Conservation (phyloP, 2,329 filamentous ascomycete species). For the Allantophomopsis cytisporea region DNA sequence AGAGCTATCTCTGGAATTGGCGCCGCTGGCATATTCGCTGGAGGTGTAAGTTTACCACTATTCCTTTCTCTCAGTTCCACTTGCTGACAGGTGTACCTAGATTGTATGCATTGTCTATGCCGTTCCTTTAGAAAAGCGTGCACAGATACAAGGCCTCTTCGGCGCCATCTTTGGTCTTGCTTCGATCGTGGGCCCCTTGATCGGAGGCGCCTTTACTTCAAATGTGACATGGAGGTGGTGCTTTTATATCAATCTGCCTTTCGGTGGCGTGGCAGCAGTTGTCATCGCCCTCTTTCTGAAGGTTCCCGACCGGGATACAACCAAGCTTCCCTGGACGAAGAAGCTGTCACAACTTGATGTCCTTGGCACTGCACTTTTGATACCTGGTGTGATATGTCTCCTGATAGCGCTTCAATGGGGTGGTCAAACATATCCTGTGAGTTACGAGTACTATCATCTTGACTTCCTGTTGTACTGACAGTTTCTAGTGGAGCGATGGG, state of each 20-base stretch:
- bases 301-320: conserved; percentile 19
- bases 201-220: conserved; percentile 23
- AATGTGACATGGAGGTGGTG: conserved; percentile 22
- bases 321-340: conserved; percentile 19
- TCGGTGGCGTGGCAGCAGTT: conserved; percentile 23
- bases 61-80: too few relatives aligned
- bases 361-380: conserved; percentile 28
- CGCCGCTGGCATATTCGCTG: conserved; percentile 17
- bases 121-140: conserved; percentile 15
- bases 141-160: conserved; percentile 18
- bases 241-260: conserved; percentile 26
- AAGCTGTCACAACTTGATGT: conserved; percentile 34
- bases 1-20: conserved; percentile 19
- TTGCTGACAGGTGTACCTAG: too few relatives aligned
- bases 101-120: conserved; percentile 16
- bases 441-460: too few relatives aligned
- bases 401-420: conserved; percentile 16
- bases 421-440: too few relatives aligned
- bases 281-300: conserved; percentile 30
- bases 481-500: too few relatives aligned
- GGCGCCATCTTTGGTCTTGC: conserved; percentile 19
- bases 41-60: conserved; percentile 16
- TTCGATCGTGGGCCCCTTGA: conserved; percentile 19
- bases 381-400: conserved; percentile 27
- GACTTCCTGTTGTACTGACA: too few relatives aligned